Base-by-base conservation (phyloP, 495 filamentous ascomycete genomes). In the Aspergillus steynii region DNA sequence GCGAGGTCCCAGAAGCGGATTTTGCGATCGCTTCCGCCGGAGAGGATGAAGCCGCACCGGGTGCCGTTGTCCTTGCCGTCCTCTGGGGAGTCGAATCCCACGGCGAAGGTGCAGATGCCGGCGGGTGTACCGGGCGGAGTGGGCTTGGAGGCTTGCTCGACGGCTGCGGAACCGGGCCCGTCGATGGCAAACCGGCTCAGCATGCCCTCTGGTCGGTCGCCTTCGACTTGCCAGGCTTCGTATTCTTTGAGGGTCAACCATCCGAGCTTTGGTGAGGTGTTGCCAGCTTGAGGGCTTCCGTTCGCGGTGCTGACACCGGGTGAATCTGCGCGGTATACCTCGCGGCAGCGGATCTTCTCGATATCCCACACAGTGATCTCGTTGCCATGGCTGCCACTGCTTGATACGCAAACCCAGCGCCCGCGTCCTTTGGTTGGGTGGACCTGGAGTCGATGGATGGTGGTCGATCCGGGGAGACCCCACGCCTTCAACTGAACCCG, bases 361-460 rank as follows among this genome's bases (percentile, higher is more conserved):
- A 97, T 80, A 73, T 99, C 96, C 95, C 95, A 99, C 2, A 96
- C 88, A 1, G 92, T 96, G 20, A 99, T 84, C 68, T 98, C 94
- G 56, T 79, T 77, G n/a, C 90, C 91, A 60, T 90, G 87, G 8
- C 86, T 88, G n/a, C 90, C 96, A 25, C 93, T 93, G 31, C 93
- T 92, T 1, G 92, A 87, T 8, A 97, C 89, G 65, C 90, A 93
- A 2, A 97, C 86, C 85, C 90, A 92, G 61, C 85, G 88, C 4
- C 88, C 88, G 8, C 88, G 82, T 4, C 88, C 88, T 68, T 90
- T 90, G 29, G 83, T 80, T 0, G 93, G 92, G 64, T 96, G 91
- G 2, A 95, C 74, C 55, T 85, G 76, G 3, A 98, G 77, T 8
- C 91, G 83, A 60, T 96, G 90, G 61, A 99, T 96, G 28, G 90